phyloP scores from a whole-genome alignment of 2,329 filamentous ascomycete species.

The Periconia sp. region DNA sequence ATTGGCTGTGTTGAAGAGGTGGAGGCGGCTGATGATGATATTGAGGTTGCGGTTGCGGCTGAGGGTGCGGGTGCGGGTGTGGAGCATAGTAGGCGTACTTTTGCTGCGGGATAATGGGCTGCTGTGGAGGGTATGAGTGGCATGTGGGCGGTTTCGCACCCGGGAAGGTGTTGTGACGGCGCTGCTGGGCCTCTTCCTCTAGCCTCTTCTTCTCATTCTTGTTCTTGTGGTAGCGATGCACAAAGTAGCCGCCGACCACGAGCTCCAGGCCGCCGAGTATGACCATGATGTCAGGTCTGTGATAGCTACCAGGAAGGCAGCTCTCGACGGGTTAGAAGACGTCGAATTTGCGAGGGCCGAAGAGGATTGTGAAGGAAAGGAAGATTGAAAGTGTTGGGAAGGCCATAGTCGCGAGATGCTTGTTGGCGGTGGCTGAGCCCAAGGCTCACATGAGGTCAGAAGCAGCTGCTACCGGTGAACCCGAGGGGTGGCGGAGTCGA shows the following conservation, averaged over 20 bases:
- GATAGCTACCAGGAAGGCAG: constrained; percentile 4
- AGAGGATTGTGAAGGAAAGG: too few species aligned
- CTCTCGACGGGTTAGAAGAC: background rate
- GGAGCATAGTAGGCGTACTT: constrained; percentile 35
- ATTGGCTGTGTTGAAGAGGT: constrained; percentile 21
- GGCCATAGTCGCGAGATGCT: constrained; percentile 6
- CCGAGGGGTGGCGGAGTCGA: constrained; percentile 16
- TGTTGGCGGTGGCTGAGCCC: constrained; percentile 18
- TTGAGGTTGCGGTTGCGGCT: constrained; percentile 18
- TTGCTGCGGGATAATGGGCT: constrained; percentile 20
- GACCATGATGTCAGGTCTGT: constrained; percentile 35
- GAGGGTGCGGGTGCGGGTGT: constrained; percentile 13
- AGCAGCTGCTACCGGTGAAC: constrained; percentile 12
- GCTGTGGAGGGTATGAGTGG: constrained; percentile 13
- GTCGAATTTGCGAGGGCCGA: too few species aligned
- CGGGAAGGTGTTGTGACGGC: constrained; percentile 37
- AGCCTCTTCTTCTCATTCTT: constrained; percentile 39
- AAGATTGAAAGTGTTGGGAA: constrained; percentile 3
- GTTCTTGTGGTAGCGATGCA: constrained; percentile 43
- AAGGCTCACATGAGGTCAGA: constrained; percentile 2
- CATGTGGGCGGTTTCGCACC: constrained; percentile 25
- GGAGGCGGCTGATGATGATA: constrained; percentile 16
- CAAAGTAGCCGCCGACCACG: constrained; percentile 41
- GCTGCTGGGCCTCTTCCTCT: constrained; percentile 29
- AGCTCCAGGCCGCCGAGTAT: constrained; percentile 47